Percentiles rank a stretch among this genome's conserved stretches.
Evolutionary conservation across 2,329 filamentous ascomycete species (phyloP).

Genomic region (Verticillium nonalfalfae): DNA sequence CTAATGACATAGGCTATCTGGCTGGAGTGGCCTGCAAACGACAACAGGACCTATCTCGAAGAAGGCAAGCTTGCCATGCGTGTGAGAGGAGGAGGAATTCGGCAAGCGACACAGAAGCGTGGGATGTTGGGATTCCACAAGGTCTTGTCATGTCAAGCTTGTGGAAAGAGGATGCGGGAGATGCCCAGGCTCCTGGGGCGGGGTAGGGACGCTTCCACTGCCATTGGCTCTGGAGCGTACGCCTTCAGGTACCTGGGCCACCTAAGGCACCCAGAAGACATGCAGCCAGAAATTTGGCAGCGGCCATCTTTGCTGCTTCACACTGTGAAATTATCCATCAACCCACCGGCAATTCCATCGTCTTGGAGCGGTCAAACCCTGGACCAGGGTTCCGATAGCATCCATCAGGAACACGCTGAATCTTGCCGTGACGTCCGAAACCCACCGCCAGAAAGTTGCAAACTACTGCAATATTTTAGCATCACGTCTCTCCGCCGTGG

Average conservation of each 20-base stretch:
- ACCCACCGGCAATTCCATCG: background rate
- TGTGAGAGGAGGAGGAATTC: background rate
- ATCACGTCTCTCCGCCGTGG: background rate
- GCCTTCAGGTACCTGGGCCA: no score
- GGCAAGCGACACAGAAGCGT: background rate
- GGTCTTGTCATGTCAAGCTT: background rate
- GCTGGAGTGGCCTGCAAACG: background rate
- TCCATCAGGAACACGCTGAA: background rate
- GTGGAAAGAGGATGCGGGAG: background rate
- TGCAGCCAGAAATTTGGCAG: no score
- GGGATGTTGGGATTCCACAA: background rate
- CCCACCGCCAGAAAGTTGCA: background rate
- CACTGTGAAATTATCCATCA: no score
- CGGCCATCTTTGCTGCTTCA: no score
- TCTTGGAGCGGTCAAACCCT: background rate
- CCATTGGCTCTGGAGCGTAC: no score
- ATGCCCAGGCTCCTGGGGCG: background rate
- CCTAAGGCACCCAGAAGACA: no score
- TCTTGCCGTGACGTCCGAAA: background rate
- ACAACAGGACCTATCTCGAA: background rate
- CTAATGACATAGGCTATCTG: background rate
- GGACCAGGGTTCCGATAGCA: background rate
- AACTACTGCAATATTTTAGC: background rate
- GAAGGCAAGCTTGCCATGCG: background rate
- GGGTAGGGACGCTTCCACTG: no score